These are phyloP conservation scores for Nemania diffusa DNA, from an alignment of 2,329 filamentous ascomycete genomes.

Conservation along the genomic window DNA sequence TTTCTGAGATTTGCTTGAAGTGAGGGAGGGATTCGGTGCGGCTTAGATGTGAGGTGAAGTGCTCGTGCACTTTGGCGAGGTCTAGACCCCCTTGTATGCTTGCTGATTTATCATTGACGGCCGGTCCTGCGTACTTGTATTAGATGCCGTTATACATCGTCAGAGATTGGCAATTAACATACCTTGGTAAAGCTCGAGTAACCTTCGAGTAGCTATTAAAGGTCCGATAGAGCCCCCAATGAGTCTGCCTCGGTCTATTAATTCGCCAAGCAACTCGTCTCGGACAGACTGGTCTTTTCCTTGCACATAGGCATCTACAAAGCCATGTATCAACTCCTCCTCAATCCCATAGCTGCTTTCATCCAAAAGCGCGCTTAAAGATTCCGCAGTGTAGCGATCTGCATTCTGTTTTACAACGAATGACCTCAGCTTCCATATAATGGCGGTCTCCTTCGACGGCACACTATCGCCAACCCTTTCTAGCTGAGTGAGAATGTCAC, in stretches of 20 bases:
- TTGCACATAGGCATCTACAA: constrained; percentile 46
- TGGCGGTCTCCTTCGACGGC: constrained; percentile 33
- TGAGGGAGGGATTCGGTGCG: constrained; percentile 42
- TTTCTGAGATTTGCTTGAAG: constrained; percentile 45
- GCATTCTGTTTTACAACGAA: constrained; percentile 45
- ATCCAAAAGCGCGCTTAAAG: constrained; percentile 39
- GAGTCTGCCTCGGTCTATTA: constrained; percentile 38
- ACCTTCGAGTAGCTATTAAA: constrained; percentile 42
- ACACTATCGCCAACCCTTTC: constrained; percentile 39
- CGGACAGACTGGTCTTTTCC: constrained; percentile 34
- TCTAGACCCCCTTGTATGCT: constrained; percentile 37
- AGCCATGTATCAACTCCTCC: constrained; percentile 41
- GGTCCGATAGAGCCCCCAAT: constrained; percentile 39
- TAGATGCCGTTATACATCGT: constrained; percentile 23
- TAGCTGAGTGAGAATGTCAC: constrained; percentile 37
- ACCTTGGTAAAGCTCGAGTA: constrained; percentile 43
- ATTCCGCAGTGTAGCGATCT: constrained; percentile 36
- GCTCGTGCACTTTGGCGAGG: constrained; percentile 42
- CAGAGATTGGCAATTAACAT: constrained; percentile 19
- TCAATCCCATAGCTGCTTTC: constrained; percentile 34
- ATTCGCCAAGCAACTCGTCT: constrained; percentile 38
- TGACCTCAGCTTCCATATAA: constrained; percentile 47
- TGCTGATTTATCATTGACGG: constrained; percentile 8
- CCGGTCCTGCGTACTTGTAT: constrained; percentile 32
- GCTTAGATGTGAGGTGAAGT: constrained; percentile 41